Conservation (phyloP, 768 basidiomycete genomes). For the Rhodotorula paludigena region DNA sequence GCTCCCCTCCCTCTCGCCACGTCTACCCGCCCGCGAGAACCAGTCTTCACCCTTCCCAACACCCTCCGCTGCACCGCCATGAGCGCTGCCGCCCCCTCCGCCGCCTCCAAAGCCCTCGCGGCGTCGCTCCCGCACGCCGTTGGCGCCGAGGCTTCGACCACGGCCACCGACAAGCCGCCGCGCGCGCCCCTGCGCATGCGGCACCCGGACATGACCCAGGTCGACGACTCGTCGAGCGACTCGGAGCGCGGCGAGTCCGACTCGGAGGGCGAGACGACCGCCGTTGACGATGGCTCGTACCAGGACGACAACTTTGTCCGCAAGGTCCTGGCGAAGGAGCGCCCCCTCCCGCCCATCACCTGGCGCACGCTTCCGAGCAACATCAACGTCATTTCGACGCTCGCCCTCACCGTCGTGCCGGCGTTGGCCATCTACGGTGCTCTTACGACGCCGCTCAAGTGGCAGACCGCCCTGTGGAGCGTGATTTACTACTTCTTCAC, state of each 20-base stretch:
- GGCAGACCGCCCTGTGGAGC: constrained; percentile 71
- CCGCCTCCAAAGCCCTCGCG: constrained; percentile 4
- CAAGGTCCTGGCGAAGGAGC: constrained; percentile 49
- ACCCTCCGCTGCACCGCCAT: neutral
- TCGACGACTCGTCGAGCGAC: constrained; percentile 1
- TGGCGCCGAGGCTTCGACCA: constrained; percentile 2
- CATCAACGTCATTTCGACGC: constrained; percentile 49
- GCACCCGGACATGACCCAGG: constrained; percentile 23
- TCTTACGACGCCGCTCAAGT: constrained; percentile 57
- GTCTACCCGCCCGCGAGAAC: neutral
- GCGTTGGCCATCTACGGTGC: constrained; percentile 68
- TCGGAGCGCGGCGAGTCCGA: constrained; percentile 25
- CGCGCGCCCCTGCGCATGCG: constrained; percentile 29
- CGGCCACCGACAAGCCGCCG: neutral
- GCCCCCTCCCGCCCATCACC: constrained; percentile 51
- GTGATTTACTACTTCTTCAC: constrained; percentile 74
- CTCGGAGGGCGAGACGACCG: constrained; percentile 38
- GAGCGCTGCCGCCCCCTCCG: neutral
- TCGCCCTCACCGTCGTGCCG: constrained; percentile 61
- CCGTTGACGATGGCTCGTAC: constrained; percentile 28
- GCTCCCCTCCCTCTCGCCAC: too few relatives aligned
- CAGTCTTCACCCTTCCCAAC: neutral
- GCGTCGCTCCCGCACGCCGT: constrained; percentile 16
- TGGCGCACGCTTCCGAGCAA: constrained; percentile 45
- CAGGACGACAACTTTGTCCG: constrained; percentile 47